phyloP scores from a whole-genome alignment of 345 rosid species.

The Eutrema yunnanense region DNA sequence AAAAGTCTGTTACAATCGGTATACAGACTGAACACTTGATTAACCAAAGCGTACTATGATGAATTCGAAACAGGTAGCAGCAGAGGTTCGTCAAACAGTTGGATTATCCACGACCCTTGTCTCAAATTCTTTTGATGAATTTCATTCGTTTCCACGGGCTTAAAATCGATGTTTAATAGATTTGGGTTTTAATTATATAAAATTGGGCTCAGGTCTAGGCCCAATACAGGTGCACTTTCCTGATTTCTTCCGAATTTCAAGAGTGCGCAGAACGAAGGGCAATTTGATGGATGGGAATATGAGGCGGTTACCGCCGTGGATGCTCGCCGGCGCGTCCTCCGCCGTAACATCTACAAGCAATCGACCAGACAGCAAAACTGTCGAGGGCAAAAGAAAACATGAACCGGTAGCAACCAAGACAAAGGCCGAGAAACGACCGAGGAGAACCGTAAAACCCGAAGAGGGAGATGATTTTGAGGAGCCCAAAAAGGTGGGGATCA shows the following conservation, averaged over 20 bases:
- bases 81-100: no score
- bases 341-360: background rate
- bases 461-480: background rate
- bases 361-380: background rate
- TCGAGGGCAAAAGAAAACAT: background rate
- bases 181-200: background rate
- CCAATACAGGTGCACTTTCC: background rate
- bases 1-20: no score
- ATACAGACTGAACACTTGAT: no score
- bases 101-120: no score
- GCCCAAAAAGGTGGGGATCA: background rate
- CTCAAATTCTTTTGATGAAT: no score
- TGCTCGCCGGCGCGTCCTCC: conserved; percentile 14
- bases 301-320: conserved; percentile 35
- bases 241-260: background rate
- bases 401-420: background rate
- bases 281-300: background rate
- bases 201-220: conserved; percentile 8
- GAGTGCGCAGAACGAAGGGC: background rate
- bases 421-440: conserved; percentile 13
- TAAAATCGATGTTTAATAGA: background rate
- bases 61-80: no score
- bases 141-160: no score
- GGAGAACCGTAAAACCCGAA: background rate
- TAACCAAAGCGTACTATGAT: no score